These are phyloP conservation scores for Simplicillium sp. DNA, from an alignment of 2,329 filamentous ascomycete species.

Conservation along the genomic window DNA sequence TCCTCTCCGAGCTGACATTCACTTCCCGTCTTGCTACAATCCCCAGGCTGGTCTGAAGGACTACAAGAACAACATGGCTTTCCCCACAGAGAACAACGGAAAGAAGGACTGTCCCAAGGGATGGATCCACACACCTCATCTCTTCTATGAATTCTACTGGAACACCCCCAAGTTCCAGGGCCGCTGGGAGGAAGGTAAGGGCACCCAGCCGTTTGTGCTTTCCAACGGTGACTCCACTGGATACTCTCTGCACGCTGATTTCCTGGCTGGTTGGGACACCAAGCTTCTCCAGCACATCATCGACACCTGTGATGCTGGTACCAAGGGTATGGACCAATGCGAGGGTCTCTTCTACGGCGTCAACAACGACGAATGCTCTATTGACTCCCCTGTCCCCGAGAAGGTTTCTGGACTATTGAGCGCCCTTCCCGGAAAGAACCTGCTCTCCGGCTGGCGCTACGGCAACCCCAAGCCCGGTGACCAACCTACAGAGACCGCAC, in stretches of 20 bases:
- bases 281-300: conserved; percentile 56
- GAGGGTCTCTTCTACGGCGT: conserved; percentile 43
- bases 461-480: conserved; percentile 2
- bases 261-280: conserved; percentile 64
- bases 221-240: conserved; percentile 62
- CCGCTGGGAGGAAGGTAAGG: conserved; percentile 44
- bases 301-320: conserved; percentile 53
- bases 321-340: conserved; percentile 53
- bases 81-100: conserved; percentile 41
- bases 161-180: conserved; percentile 42
- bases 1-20: conserved; percentile 55
- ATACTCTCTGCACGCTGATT: conserved; percentile 63
- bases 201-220: conserved; percentile 56
- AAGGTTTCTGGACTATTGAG: conserved; percentile 31
- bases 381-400: conserved; percentile 36
- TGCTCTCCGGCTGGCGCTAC: conserved; percentile 40
- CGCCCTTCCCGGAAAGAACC: conserved; percentile 45
- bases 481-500: background rate
- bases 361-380: conserved; percentile 42
- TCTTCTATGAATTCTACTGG: conserved; percentile 54
- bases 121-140: conserved; percentile 44
- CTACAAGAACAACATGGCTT: conserved; percentile 57
- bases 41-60: conserved; percentile 48
- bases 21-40: conserved; percentile 69
- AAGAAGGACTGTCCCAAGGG: conserved; percentile 45